These are phyloP conservation scores for Kockiozyma suomiensis DNA, from an alignment of 805 yeast species.

Conservation along the genomic window DNA sequence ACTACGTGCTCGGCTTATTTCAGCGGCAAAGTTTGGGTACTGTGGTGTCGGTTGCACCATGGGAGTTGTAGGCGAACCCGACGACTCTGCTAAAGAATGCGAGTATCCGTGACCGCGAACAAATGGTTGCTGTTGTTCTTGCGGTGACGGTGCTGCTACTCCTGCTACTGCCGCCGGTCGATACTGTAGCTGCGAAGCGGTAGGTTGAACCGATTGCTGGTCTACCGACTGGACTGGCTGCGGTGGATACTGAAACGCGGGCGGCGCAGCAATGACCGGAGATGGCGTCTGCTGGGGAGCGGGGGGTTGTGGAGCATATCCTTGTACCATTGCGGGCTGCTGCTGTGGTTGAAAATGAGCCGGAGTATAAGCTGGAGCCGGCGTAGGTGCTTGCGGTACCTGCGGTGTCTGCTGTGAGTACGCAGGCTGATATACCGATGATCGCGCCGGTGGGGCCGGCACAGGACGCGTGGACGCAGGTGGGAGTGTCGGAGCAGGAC, in stretches of 20 bases:
- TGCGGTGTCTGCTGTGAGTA: too few species aligned
- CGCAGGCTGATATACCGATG: slow-evolving; percentile 12
- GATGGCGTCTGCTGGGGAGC: slow-evolving; percentile 3
- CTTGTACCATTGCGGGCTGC: slow-evolving; percentile 5
- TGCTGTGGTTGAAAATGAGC: slow-evolving; percentile 1
- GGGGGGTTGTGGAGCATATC: slow-evolving; percentile 8
- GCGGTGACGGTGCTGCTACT: slow-evolving; percentile 17
- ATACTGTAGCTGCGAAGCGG: not conserved
- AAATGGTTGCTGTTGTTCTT: slow-evolving; percentile 16
- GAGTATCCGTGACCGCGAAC: slow-evolving; percentile 28
- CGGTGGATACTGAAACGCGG: not conserved
- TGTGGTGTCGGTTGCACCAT: slow-evolving; percentile 5
- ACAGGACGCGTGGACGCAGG: slow-evolving; percentile 13
- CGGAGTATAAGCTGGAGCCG: not conserved
- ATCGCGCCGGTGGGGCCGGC: slow-evolving; percentile 29
- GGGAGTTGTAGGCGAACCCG: too few species aligned
- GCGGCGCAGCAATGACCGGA: not conserved
- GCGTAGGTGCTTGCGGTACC: too few species aligned
- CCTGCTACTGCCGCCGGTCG: too few species aligned
- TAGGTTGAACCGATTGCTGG: slow-evolving; percentile 10
- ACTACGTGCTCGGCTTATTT: slow-evolving; percentile 37
- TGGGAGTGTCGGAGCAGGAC: not conserved
- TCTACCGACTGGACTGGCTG: too few species aligned
- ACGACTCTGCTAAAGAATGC: slow-evolving; percentile 22
- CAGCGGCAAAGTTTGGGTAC: slow-evolving; percentile 42